Conservation (phyloP, 805 yeast species). For the Jamesozyma gamospora region DNA sequence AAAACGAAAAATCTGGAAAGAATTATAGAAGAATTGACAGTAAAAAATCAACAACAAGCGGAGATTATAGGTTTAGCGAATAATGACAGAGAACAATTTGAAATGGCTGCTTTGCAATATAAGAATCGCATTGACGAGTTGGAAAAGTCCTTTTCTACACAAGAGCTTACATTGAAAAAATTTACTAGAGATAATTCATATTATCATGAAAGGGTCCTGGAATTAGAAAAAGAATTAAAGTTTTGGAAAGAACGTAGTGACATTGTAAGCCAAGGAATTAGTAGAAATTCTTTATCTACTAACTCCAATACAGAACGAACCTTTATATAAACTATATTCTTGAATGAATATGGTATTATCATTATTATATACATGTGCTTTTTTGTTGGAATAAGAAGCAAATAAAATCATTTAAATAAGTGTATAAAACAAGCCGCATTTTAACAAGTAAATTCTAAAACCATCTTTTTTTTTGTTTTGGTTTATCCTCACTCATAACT, state of each 20-base stretch:
- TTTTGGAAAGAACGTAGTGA: slow-evolving; percentile 41
- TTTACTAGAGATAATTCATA: slow-evolving; percentile 49
- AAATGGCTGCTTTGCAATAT: slow-evolving; percentile 39
- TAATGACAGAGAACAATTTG: slow-evolving; percentile 49
- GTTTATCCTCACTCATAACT: not conserved
- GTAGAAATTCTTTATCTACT: slow-evolving; percentile 1
- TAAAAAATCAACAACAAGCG: slow-evolving; percentile 41
- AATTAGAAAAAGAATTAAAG: slow-evolving; percentile 46
- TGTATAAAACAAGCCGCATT: not conserved
- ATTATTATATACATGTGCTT: slow-evolving; percentile 1
- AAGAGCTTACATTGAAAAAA: slow-evolving; percentile 35
- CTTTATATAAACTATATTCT: slow-evolving; percentile 2
- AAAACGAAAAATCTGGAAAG: slow-evolving; percentile 41
- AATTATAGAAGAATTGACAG: slow-evolving; percentile 43
- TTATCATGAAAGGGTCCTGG: slow-evolving; percentile 41
- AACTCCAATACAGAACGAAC: slow-evolving; percentile 6
- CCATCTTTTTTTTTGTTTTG: not conserved
- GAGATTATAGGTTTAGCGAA: slow-evolving; percentile 42
- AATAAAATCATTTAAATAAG: not conserved
- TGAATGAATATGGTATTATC: no score
- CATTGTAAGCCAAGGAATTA: slow-evolving; percentile 12
- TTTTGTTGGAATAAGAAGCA: no score
- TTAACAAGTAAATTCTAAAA: not conserved
- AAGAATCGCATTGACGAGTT: slow-evolving; percentile 35
- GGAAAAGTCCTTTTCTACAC: slow-evolving; percentile 37